A percentile compares a stretch with the other conserved stretches of the same genome.
Evolutionary conservation across 352 stramenopile species (phyloP).

Genomic region (Thalassiosira exigua): DNA sequence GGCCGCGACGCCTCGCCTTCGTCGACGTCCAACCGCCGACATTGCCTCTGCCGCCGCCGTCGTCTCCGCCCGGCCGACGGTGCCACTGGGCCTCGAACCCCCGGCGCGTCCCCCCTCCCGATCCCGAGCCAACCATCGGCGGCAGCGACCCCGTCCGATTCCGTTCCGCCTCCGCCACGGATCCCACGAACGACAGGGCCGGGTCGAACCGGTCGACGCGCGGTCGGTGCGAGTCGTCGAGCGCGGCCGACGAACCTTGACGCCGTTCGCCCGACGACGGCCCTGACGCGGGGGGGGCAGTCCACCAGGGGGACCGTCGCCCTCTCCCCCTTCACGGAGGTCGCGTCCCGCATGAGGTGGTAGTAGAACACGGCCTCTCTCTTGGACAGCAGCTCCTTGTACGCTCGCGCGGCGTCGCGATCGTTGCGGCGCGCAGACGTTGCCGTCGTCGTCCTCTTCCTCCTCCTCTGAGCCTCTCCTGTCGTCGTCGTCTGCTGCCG

Average conservation of each 20-base stretch:
- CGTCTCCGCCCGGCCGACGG: too few relatives aligned
- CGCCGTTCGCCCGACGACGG: background rate
- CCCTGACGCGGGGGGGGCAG: slow-evolving; percentile 2
- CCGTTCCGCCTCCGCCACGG: slow-evolving; percentile 35
- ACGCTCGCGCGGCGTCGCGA: slow-evolving; percentile 48
- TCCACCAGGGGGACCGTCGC: slow-evolving; percentile 41
- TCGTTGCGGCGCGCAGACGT: slow-evolving; percentile 20
- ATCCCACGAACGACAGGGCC: slow-evolving; percentile 54
- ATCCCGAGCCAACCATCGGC: too few relatives aligned
- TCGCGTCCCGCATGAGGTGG: slow-evolving; percentile 61
- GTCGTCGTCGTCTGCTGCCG: slow-evolving; percentile 1
- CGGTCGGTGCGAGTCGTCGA: slow-evolving; percentile 26
- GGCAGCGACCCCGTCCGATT: too few relatives aligned
- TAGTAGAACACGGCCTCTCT: slow-evolving; percentile 85
- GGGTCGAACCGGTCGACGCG: slow-evolving; percentile 33
- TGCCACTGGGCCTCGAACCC: too few relatives aligned
- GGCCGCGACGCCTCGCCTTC: too few relatives aligned
- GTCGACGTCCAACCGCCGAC: too few relatives aligned
- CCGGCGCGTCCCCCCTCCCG: too few relatives aligned
- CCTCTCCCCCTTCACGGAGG: too few relatives aligned
- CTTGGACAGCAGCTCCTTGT: slow-evolving; percentile 77
- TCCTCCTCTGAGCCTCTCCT: slow-evolving; percentile 14
- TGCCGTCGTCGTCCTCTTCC: slow-evolving; percentile 29
- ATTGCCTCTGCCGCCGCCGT: too few relatives aligned
- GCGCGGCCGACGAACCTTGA: background rate